A percentile compares a stretch with the other conserved stretches of the same genome.
These are phyloP conservation scores for Gillenia trifoliata DNA, from an alignment of 306 rosid species.

Conservation along the genomic window DNA sequence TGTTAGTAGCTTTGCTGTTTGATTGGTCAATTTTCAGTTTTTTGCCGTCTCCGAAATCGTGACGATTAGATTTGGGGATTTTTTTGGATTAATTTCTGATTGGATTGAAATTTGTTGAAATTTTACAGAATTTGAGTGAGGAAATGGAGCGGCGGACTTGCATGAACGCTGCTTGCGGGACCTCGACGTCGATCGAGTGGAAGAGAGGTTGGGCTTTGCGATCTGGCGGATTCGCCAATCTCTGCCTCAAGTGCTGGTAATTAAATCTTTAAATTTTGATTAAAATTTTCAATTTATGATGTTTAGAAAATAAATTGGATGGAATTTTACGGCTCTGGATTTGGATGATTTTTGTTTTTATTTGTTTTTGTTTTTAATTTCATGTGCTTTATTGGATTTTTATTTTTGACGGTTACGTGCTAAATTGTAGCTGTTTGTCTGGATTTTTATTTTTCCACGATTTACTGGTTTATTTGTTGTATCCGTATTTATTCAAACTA, in stretches of 20 bases:
- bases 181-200: conserved; percentile 65
- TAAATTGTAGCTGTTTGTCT: background rate
- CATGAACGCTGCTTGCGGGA: conserved; percentile 67
- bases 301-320: conserved; percentile 3
- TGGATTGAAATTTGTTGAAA: conserved; percentile 20
- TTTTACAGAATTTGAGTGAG: conserved; percentile 20
- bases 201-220: conserved; percentile 90
- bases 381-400: background rate
- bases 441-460: background rate
- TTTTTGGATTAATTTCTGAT: background rate
- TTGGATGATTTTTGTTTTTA: conserved; percentile 14
- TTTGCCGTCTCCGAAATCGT: background rate
- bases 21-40: conserved; percentile 6
- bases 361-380: conserved; percentile 6
- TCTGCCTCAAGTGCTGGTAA: conserved; percentile 94
- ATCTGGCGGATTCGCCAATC: conserved; percentile 88
- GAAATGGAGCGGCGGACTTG: conserved; percentile 71
- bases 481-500: background rate
- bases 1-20: conserved; percentile 2
- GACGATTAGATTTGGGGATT: conserved; percentile 39
- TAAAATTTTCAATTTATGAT: conserved; percentile 9
- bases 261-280: conserved; percentile 1
- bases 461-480: background rate
- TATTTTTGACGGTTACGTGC: conserved; percentile 1
- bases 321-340: conserved; percentile 16